Percentiles rank a stretch among this genome's conserved stretches.
Evolutionary conservation across 2,329 filamentous ascomycete species (phyloP).

Genomic region (Phaeosphaeriaceae sp.): DNA sequence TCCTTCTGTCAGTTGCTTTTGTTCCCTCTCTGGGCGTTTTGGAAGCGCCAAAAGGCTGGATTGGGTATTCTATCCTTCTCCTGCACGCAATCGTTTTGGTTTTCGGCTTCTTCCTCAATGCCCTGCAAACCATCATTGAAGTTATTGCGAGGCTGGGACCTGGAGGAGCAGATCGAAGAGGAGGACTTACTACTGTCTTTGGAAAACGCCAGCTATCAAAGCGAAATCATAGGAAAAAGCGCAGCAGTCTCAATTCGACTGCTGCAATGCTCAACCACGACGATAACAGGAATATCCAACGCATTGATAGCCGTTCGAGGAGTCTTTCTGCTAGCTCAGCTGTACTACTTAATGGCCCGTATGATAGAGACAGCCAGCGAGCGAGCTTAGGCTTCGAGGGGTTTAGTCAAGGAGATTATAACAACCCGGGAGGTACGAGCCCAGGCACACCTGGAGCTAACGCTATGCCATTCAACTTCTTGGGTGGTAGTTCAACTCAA

Average conservation of each 20-base stretch:
- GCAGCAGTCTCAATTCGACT: slow-evolving; percentile 82
- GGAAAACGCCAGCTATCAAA: slow-evolving; percentile 87
- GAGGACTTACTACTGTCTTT: slow-evolving; percentile 84
- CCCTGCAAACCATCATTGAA: slow-evolving; percentile 87
- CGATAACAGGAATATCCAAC: slow-evolving; percentile 66
- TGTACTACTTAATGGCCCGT: slow-evolving; percentile 62
- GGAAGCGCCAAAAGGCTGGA: slow-evolving; percentile 86
- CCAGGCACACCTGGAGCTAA: slow-evolving; percentile 75
- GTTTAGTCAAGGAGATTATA: slow-evolving; percentile 59
- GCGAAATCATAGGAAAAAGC: slow-evolving; percentile 69
- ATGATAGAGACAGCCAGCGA: slow-evolving; percentile 49
- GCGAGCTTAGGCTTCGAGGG: slow-evolving; percentile 62
- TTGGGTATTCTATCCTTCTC: slow-evolving; percentile 88
- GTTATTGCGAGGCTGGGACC: slow-evolving; percentile 82
- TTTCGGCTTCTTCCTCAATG: slow-evolving; percentile 92
- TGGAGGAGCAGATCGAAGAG: slow-evolving; percentile 77
- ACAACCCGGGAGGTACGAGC: slow-evolving; percentile 61
- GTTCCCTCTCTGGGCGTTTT: slow-evolving; percentile 80
- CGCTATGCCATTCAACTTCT: slow-evolving; percentile 73
- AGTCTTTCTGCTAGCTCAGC: slow-evolving; percentile 69
- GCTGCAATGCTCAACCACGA: slow-evolving; percentile 78
- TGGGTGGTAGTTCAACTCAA: slow-evolving; percentile 56
- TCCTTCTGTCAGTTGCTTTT: slow-evolving; percentile 67
- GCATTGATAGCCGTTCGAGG: slow-evolving; percentile 60
- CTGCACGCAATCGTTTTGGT: slow-evolving; percentile 85